Conservation (phyloP, 352 stramenopile genomes). For the Globisporangium nunn region DNA sequence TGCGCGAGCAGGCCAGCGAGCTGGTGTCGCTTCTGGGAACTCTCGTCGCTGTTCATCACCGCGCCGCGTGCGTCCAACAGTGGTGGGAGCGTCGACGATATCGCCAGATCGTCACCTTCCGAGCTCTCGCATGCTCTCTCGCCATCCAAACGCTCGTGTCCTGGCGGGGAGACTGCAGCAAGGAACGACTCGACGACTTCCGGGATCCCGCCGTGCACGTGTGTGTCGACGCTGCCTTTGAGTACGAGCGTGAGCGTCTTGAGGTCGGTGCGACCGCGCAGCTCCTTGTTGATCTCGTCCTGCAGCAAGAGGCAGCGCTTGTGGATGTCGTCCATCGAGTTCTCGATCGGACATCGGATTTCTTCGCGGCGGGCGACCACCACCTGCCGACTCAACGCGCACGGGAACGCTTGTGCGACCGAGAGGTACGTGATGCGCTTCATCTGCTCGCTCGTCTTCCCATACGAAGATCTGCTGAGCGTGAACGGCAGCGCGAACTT, state of each 20-base stretch:
- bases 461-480: slow-evolving; percentile 31
- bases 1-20: slow-evolving; percentile 48
- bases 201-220: slow-evolving; percentile 66
- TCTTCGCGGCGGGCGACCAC: slow-evolving; percentile 33
- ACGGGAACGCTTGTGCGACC: slow-evolving; percentile 39
- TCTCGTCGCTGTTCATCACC: slow-evolving; percentile 25
- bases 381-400: slow-evolving; percentile 34
- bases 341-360: slow-evolving; percentile 60
- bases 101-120: not conserved
- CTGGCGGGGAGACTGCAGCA: not conserved
- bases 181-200: slow-evolving; percentile 74
- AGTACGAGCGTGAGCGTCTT: slow-evolving; percentile 75
- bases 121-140: not conserved
- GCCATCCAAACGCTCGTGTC: not conserved
- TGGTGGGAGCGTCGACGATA: not conserved
- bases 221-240: slow-evolving; percentile 74
- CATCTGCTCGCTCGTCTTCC: slow-evolving; percentile 60
- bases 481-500: slow-evolving; percentile 55
- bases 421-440: slow-evolving; percentile 55
- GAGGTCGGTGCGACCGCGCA: slow-evolving; percentile 34
- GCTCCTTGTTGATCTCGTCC: slow-evolving; percentile 50
- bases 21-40: slow-evolving; percentile 28
- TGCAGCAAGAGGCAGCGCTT: slow-evolving; percentile 52
- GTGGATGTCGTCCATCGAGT: slow-evolving; percentile 67
- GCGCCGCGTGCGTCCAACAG: slow-evolving; percentile 29